These are phyloP conservation scores for Fusarium albidum DNA, from an alignment of 2,329 filamentous ascomycete species.

Conservation along the genomic window DNA sequence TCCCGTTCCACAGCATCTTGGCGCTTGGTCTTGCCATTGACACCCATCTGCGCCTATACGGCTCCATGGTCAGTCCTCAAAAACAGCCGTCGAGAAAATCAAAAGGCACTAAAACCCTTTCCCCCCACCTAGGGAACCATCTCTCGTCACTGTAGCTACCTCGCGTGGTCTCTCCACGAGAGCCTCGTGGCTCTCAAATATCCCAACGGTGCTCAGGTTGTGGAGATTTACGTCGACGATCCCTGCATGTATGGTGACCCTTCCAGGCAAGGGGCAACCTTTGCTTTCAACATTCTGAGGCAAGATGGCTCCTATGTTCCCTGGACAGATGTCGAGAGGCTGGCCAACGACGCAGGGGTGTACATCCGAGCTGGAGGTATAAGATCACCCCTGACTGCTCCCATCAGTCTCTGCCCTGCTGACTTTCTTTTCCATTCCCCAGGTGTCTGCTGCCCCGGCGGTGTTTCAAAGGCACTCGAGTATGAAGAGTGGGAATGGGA, in stretches of 20 bases:
- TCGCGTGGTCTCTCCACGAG: conserved; percentile 59
- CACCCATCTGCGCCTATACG: conserved; percentile 63
- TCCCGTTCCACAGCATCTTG: conserved; percentile 71
- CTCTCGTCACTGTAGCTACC: conserved; percentile 63
- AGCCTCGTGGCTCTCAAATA: conserved; percentile 59
- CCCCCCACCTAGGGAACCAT: conserved; percentile 51
- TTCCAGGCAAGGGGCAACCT: conserved; percentile 64
- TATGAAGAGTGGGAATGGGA: conserved; percentile 64
- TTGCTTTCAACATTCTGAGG: conserved; percentile 70
- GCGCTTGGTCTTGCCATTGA: conserved; percentile 68
- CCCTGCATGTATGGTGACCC: conserved; percentile 56
- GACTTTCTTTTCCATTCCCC: neutral
- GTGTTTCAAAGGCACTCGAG: conserved; percentile 55
- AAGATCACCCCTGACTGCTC: neutral
- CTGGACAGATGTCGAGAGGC: conserved; percentile 66
- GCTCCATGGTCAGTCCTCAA: conserved; percentile 53
- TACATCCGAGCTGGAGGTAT: conserved; percentile 65
- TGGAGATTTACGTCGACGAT: conserved; percentile 63
- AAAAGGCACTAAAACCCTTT: conserved; percentile 1
- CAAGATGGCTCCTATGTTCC: conserved; percentile 61
- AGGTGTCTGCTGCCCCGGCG: conserved; percentile 59
- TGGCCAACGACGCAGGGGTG: conserved; percentile 63
- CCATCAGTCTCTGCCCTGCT: neutral
- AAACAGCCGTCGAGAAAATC: neutral
- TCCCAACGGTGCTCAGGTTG: conserved; percentile 59